These are phyloP conservation scores for Globisporangium radiosum DNA, from an alignment of 352 stramenopile genomes.

Conservation along the genomic window DNA sequence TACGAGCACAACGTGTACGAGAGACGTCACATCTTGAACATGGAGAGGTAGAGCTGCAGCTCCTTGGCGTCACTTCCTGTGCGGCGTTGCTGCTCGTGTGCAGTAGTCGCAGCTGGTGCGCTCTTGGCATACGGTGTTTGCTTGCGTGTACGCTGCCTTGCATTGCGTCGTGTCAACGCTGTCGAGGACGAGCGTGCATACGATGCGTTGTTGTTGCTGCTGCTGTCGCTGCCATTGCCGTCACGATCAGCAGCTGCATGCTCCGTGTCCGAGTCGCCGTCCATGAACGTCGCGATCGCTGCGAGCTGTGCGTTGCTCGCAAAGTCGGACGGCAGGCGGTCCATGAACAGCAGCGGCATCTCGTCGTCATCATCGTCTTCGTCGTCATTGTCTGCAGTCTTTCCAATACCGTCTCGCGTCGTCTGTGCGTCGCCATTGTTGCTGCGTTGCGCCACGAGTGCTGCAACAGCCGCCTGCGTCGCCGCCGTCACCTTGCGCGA, in stretches of 20 bases:
- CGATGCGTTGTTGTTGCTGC: not conserved
- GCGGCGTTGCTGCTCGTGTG: not conserved
- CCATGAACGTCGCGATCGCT: constrained; percentile 73
- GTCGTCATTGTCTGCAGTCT: not conserved
- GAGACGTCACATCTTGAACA: constrained; percentile 34
- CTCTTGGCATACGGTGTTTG: constrained; percentile 23
- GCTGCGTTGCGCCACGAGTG: not conserved
- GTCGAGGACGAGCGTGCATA: not conserved
- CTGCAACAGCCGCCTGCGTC: too few species aligned
- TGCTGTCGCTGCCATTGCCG: constrained; percentile 7
- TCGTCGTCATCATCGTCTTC: constrained; percentile 33
- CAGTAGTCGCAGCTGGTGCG: not conserved
- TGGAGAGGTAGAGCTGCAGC: constrained; percentile 48
- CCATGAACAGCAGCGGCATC: constrained; percentile 79
- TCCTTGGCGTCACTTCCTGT: constrained; percentile 30
- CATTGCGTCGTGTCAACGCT: not conserved
- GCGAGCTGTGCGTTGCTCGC: constrained; percentile 59
- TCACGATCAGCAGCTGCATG: not conserved
- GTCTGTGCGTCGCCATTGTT: not conserved
- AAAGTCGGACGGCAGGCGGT: constrained; percentile 55
- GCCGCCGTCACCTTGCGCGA: too few species aligned
- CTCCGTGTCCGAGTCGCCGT: constrained; percentile 37
- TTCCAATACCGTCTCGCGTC: not conserved
- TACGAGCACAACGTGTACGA: too few species aligned
- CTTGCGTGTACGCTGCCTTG: constrained; percentile 1